Evolutionary conservation across 2,329 filamentous ascomycete genomes (phyloP).

Genomic region (Beauveria varroae): DNA sequence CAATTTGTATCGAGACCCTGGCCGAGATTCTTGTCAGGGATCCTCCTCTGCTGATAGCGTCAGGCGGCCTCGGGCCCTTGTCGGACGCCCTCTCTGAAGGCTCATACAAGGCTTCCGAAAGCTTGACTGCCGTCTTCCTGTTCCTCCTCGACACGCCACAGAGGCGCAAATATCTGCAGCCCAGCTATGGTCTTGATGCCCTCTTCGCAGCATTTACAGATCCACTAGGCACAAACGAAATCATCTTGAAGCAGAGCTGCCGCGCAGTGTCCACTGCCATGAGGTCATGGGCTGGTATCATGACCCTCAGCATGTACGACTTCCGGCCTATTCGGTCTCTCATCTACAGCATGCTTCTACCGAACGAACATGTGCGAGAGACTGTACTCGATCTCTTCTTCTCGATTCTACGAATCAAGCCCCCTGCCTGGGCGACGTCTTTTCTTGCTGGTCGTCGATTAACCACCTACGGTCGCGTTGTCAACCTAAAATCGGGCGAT

Average conservation of each 20-base stretch:
- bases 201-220: slow-evolving; percentile 92
- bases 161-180: slow-evolving; percentile 72
- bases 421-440: slow-evolving; percentile 84
- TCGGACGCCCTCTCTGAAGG: slow-evolving; percentile 89
- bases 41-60: slow-evolving; percentile 69
- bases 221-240: slow-evolving; percentile 54
- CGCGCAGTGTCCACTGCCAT: slow-evolving; percentile 88
- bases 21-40: slow-evolving; percentile 87
- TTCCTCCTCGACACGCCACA: slow-evolving; percentile 82
- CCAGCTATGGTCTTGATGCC: slow-evolving; percentile 82
- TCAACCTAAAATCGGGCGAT: slow-evolving; percentile 64
- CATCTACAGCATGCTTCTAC: slow-evolving; percentile 53
- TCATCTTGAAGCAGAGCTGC: slow-evolving; percentile 71
- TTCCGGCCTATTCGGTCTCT: slow-evolving; percentile 80
- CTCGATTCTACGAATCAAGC: slow-evolving; percentile 75
- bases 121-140: slow-evolving; percentile 77
- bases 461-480: slow-evolving; percentile 93
- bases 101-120: slow-evolving; percentile 86
- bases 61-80: slow-evolving; percentile 78
- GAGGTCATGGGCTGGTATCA: slow-evolving; percentile 88
- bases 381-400: slow-evolving; percentile 86
- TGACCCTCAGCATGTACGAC: slow-evolving; percentile 81
- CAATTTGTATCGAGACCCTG: slow-evolving; percentile 87
- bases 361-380: slow-evolving; percentile 53
- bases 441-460: slow-evolving; percentile 87